Conservation (phyloP, 768 basidiomycete genomes). For the Strobilomyces dryophilus region DNA sequence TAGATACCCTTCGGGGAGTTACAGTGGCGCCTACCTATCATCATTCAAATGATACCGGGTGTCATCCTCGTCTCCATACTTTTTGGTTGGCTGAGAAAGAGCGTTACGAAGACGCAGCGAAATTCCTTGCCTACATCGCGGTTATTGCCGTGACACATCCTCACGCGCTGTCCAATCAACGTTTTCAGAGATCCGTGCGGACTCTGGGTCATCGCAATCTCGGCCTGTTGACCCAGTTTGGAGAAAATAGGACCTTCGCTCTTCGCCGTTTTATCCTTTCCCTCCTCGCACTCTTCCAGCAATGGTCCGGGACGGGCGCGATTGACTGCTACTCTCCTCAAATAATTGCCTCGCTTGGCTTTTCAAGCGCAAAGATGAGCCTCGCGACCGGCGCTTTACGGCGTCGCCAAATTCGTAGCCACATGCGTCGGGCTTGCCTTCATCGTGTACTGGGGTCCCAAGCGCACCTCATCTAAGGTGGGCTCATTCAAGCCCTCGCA, state of each 20-base stretch:
- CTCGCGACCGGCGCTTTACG: no score
- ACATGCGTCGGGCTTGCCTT: no score
- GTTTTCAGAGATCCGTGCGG: constrained; percentile 34
- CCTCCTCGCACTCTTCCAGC: constrained; percentile 34
- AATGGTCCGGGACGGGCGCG: constrained; percentile 40
- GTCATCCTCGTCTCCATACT: constrained; percentile 23
- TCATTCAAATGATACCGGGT: constrained; percentile 37
- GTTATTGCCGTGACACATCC: constrained; percentile 17
- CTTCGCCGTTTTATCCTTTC: constrained; percentile 32
- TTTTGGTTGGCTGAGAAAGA: no score
- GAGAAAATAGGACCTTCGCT: constrained; percentile 26
- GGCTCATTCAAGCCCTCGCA: constrained; percentile 31
- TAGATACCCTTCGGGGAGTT: constrained; percentile 24
- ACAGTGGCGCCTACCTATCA: constrained; percentile 34
- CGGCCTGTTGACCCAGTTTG: constrained; percentile 26
- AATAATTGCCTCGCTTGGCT: constrained; percentile 34
- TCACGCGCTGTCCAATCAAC: constrained; percentile 30
- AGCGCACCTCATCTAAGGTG: constrained; percentile 25
- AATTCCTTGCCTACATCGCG: constrained; percentile 29
- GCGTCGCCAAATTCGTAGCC: no score
- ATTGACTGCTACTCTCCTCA: constrained; percentile 39
- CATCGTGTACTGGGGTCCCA: no score
- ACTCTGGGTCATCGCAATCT: constrained; percentile 29
- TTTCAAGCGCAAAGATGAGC: constrained; percentile 25
- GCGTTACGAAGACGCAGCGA: constrained; percentile 31